Conservation (phyloP, 768 basidiomycete species). For the Trametes gibbosa region DNA sequence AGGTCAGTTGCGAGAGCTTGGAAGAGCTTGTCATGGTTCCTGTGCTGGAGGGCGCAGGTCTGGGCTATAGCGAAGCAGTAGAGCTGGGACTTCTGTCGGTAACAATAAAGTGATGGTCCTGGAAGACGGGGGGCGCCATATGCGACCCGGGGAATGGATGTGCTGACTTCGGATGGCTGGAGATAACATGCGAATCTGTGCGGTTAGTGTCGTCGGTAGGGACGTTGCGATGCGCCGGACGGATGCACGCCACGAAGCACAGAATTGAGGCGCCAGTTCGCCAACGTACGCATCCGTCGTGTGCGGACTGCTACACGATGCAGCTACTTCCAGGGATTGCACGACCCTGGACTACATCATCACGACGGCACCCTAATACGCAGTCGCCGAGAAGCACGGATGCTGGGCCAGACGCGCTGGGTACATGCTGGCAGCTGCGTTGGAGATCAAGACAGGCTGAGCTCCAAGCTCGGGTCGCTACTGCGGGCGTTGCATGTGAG, state of each 20-base stretch:
- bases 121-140: neutral
- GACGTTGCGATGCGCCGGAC: neutral
- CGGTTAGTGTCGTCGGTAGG: neutral
- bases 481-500: too few relatives aligned
- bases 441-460: too few relatives aligned
- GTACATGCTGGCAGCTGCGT: too few relatives aligned
- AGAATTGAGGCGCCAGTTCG: too few relatives aligned
- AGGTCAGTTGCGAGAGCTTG: too few relatives aligned
- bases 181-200: neutral
- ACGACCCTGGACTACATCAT: neutral
- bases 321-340: neutral
- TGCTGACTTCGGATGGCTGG: neutral
- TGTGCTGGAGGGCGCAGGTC: too few relatives aligned
- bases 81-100: too few relatives aligned
- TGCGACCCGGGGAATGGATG: neutral
- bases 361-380: neutral
- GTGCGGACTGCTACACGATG: neutral
- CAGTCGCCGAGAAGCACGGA: neutral
- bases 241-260: neutral
- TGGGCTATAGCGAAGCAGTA: too few relatives aligned
- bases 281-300: neutral
- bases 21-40: too few relatives aligned
- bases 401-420: neutral
- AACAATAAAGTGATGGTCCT: too few relatives aligned
- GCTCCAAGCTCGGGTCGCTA: too few relatives aligned